Conservation (phyloP, 352 stramenopile genomes). For the Globisporangium carolinianum region DNA sequence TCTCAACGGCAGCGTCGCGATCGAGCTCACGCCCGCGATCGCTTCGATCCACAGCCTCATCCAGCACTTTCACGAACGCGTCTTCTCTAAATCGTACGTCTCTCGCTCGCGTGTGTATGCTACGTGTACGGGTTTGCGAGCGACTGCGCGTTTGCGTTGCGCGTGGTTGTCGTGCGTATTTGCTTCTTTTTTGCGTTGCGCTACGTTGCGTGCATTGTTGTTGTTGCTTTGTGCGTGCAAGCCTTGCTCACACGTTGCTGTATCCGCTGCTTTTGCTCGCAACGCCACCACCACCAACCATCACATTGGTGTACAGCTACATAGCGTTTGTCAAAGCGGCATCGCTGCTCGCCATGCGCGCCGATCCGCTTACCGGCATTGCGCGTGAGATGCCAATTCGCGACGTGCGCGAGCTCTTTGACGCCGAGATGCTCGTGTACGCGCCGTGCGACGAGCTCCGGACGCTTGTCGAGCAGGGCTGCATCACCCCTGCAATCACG, state of each 20-base stretch:
- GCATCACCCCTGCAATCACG: slow-evolving; percentile 48
- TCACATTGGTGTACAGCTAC: slow-evolving; percentile 5
- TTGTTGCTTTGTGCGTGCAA: not conserved
- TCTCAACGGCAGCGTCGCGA: slow-evolving; percentile 42
- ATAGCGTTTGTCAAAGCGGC: slow-evolving; percentile 44
- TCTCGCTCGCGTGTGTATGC: slow-evolving; percentile 1
- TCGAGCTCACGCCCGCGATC: slow-evolving; percentile 37
- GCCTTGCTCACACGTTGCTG: not conserved
- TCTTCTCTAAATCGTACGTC: slow-evolving; percentile 63
- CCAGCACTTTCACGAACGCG: slow-evolving; percentile 59
- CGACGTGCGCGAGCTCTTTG: slow-evolving; percentile 33
- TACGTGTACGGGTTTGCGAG: not conserved
- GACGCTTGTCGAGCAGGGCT: slow-evolving; percentile 61
- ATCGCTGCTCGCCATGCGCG: slow-evolving; percentile 36
- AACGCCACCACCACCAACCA: not conserved
- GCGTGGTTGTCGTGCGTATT: no score
- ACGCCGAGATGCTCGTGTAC: slow-evolving; percentile 65
- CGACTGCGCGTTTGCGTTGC: not conserved
- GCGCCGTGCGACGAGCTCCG: slow-evolving; percentile 67
- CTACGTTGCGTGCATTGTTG: not conserved
- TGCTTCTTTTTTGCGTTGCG: not conserved
- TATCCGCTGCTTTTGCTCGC: not conserved
- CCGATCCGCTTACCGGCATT: slow-evolving; percentile 8
- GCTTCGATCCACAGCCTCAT: slow-evolving; percentile 40
- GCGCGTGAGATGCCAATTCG: slow-evolving; percentile 35